Conservation (phyloP, 805 yeast genomes). For the Middelhovenomyces tepae region DNA sequence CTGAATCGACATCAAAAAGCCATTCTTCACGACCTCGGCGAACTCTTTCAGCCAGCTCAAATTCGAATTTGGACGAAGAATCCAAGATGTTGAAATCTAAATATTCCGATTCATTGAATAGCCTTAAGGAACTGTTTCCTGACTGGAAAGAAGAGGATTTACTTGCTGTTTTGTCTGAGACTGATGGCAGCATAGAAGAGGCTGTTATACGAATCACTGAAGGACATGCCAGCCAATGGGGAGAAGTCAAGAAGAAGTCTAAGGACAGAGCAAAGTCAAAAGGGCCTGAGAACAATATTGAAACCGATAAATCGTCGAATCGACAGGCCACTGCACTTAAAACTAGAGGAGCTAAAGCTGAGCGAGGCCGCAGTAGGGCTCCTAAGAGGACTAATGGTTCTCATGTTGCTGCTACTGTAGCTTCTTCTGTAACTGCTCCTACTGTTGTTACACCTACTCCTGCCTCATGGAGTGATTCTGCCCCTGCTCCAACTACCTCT, state of each 20-base stretch:
- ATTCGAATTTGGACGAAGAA: constrained; percentile 20
- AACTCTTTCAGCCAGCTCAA: constrained; percentile 1
- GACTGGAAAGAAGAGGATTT: constrained; percentile 90
- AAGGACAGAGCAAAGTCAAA: constrained; percentile 15
- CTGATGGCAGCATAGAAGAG: constrained; percentile 59
- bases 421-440: constrained; percentile 11
- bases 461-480: constrained; percentile 4
- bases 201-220: constrained; percentile 84
- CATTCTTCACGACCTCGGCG: constrained; percentile 4
- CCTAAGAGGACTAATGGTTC: constrained; percentile 11
- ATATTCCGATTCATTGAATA: constrained; percentile 32
- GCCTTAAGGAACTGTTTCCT: constrained; percentile 80
- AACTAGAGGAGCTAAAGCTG: constrained; percentile 17
- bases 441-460: constrained; percentile 6
- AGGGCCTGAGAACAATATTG: constrained; percentile 13
- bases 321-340: constrained; percentile 8
- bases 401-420: constrained; percentile 21
- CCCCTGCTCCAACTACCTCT: constrained; percentile 21
- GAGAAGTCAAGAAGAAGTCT: constrained; percentile 61
- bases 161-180: constrained; percentile 63
- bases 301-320: constrained; percentile 3
- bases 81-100: constrained; percentile 27
- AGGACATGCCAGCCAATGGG: constrained; percentile 90
- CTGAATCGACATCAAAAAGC: constrained; percentile 1
- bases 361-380: constrained; percentile 15